A percentile compares a stretch with the other conserved stretches of the same genome.
phyloP scores from a whole-genome alignment of 495 filamentous ascomycete species.

The Lasiosphaeria ovina region DNA sequence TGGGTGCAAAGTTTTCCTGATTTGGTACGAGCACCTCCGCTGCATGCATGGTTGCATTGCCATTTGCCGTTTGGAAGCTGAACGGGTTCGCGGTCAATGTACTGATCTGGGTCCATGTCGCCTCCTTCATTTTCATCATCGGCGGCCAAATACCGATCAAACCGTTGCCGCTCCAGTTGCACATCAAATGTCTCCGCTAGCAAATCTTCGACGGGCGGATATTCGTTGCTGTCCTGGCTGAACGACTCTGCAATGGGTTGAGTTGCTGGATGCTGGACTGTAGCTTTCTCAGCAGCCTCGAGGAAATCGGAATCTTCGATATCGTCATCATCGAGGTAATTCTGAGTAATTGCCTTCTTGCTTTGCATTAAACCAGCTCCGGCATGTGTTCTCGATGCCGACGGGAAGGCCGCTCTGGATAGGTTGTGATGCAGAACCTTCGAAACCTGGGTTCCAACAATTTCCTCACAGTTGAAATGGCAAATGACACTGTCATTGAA shows the following conservation, averaged over 20 bases:
- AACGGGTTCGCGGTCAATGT: conserved; percentile 40
- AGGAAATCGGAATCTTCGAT: conserved; percentile 28
- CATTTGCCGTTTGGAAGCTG: conserved; percentile 80
- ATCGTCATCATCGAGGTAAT: conserved; percentile 21
- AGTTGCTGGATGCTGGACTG: conserved; percentile 8
- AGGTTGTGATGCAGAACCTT: conserved; percentile 63
- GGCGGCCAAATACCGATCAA: conserved; percentile 23
- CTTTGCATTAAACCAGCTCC: neutral
- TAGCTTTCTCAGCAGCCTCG: conserved; percentile 22
- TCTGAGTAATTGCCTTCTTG: neutral
- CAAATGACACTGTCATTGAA: conserved; percentile 62
- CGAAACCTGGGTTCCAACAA: conserved; percentile 74
- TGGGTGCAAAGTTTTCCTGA: conserved; percentile 55
- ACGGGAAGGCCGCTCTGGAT: conserved; percentile 52
- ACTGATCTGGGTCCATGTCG: conserved; percentile 22
- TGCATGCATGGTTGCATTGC: conserved; percentile 78
- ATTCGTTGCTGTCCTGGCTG: conserved; percentile 28
- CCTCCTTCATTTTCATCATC: conserved; percentile 21
- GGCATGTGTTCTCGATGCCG: neutral
- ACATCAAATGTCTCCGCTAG: conserved; percentile 12
- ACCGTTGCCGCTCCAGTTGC: conserved; percentile 37
- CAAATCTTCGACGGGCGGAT: conserved; percentile 34
- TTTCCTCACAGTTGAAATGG: conserved; percentile 82
- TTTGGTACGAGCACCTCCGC: conserved; percentile 66
- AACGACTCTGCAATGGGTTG: conserved; percentile 14